A percentile compares a stretch with the other conserved stretches of the same genome.
phyloP scores from a whole-genome alignment of 2,329 filamentous ascomycete species.

The Arthrobotrys entomopaga region DNA sequence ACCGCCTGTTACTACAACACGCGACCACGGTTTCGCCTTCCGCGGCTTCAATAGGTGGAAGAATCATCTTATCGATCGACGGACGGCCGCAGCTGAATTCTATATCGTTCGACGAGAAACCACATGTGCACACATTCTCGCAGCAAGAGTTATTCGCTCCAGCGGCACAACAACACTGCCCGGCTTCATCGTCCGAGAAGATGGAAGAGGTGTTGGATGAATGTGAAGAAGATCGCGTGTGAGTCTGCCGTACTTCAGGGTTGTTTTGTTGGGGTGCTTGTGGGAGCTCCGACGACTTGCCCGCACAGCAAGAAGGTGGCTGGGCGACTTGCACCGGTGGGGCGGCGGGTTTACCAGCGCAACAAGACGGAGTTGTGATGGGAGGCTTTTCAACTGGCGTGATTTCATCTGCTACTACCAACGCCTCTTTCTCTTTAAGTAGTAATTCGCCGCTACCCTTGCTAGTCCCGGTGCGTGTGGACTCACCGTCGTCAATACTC shows the following conservation, averaged over 20 bases:
- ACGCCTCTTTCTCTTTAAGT: conserved; percentile 16
- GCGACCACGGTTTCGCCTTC: conserved; percentile 47
- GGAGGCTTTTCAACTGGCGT: conserved; percentile 8
- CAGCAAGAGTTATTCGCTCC: conserved; percentile 29
- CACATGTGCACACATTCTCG: conserved; percentile 48
- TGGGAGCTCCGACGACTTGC: neutral
- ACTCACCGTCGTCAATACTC: conserved; percentile 15
- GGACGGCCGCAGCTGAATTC: conserved; percentile 44
- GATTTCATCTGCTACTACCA: conserved; percentile 30
- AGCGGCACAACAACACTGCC: conserved; percentile 22
- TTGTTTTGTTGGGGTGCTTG: neutral
- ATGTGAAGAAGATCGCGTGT: conserved; percentile 17
- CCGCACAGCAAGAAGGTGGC: conserved; percentile 13
- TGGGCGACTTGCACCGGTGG: neutral
- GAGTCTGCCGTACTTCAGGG: conserved; percentile 7
- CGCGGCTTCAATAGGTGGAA: conserved; percentile 29
- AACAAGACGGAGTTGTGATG: conserved; percentile 11
- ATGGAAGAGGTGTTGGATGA: conserved; percentile 5
- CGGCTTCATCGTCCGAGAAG: conserved; percentile 6
- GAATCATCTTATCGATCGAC: conserved; percentile 32
- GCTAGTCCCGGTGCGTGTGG: conserved; percentile 13
- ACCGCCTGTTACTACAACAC: conserved; percentile 41
- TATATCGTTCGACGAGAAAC: conserved; percentile 45
- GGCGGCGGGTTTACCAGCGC: conserved; percentile 1
- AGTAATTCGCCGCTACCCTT: conserved; percentile 37